Evolutionary conservation across 208 protist genomes (phyloP).

Genomic region (Wallacemonas rigidus): DNA sequence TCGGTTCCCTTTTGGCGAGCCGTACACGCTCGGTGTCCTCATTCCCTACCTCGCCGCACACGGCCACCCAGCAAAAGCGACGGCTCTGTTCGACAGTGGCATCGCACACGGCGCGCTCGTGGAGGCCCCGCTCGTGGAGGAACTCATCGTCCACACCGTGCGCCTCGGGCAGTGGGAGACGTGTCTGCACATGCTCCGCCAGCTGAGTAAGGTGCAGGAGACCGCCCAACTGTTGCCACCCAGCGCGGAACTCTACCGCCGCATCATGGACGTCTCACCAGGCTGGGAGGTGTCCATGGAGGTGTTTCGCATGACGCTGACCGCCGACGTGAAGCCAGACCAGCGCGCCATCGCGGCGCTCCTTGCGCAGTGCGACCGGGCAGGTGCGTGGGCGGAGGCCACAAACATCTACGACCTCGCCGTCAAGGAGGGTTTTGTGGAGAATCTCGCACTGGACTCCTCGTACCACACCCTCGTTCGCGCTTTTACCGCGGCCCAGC

Average conservation of each 20-base stretch:
- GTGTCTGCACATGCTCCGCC: conserved; percentile 73
- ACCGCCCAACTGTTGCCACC: conserved; percentile 59
- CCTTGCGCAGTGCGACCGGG: conserved; percentile 67
- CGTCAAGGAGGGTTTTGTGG: conserved; percentile 63
- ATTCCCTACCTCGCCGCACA: conserved; percentile 76
- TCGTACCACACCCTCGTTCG: conserved; percentile 78
- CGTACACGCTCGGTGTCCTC: conserved; percentile 75
- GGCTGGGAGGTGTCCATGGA: conserved; percentile 59
- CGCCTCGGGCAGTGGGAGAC: conserved; percentile 65
- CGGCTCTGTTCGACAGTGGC: conserved; percentile 54
- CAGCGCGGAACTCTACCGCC: conserved; percentile 59
- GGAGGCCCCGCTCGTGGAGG: conserved; percentile 50
- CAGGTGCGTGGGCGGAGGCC: conserved; percentile 69
- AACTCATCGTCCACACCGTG: conserved; percentile 64
- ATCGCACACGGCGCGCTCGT: conserved; percentile 74
- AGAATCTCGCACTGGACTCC: conserved; percentile 46
- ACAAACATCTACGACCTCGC: conserved; percentile 77
- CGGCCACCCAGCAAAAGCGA: conserved; percentile 50
- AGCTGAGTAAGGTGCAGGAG: conserved; percentile 63
- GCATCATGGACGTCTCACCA: conserved; percentile 63
- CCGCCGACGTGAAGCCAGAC: conserved; percentile 61
- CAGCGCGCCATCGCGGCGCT: conserved; percentile 54
- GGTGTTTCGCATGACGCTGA: conserved; percentile 63
- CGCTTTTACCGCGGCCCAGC: conserved; percentile 62
- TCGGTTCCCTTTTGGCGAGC: conserved; percentile 57